These are phyloP conservation scores for Logfia minima DNA, from an alignment of 129 eudicot species.

Conservation along the genomic window DNA sequence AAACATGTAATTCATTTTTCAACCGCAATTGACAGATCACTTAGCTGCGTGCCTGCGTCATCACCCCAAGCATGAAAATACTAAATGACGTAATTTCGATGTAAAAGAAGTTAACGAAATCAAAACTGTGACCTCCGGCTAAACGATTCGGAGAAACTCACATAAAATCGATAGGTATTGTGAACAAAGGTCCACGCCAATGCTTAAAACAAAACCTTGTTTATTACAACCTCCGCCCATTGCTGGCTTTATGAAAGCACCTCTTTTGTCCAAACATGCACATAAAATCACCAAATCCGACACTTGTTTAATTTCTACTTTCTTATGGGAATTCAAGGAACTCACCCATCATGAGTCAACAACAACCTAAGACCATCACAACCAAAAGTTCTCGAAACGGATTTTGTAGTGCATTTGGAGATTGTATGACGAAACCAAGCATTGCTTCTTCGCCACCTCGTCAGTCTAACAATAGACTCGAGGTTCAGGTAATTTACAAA, in stretches of 20 bases:
- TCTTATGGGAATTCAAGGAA: background rate
- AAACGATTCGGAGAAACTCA: conserved; percentile 11
- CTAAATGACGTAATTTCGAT: background rate
- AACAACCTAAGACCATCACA: conserved; percentile 15
- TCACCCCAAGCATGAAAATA: background rate
- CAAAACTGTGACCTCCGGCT: background rate
- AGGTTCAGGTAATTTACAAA: conserved; percentile 31
- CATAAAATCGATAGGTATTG: conserved; percentile 8
- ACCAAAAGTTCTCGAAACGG: conserved; percentile 27
- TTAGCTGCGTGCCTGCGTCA: background rate
- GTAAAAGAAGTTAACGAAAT: background rate
- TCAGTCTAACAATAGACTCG: conserved; percentile 30
- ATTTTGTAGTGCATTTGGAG: conserved; percentile 32
- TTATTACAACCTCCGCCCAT: conserved; percentile 35
- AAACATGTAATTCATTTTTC: too few relatives aligned
- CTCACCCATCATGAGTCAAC: conserved; percentile 17
- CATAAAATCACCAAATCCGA: background rate
- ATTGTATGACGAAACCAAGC: conserved; percentile 41
- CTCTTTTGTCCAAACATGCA: conserved; percentile 25
- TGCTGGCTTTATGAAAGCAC: conserved; percentile 36
- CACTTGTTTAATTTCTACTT: background rate
- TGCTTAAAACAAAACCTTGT: conserved; percentile 27
- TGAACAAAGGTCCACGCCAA: background rate
- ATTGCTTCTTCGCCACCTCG: conserved; percentile 33
- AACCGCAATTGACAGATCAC: background rate